Percentiles rank a stretch among this genome's conserved stretches.
These are phyloP conservation scores for Plasmodium chabaudi DNA, from an alignment of 169 alveolate species.

Conservation along the genomic window DNA sequence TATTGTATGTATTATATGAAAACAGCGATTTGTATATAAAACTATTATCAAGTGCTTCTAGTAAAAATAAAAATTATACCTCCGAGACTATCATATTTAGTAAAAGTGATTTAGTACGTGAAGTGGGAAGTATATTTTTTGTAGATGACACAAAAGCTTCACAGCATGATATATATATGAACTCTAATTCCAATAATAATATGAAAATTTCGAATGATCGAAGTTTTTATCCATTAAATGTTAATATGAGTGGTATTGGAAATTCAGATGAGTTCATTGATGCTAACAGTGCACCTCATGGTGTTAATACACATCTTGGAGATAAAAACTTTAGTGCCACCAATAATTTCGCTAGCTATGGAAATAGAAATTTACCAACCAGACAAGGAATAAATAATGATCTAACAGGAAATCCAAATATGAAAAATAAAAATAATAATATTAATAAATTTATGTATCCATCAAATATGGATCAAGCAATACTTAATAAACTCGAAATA, in stretches of 20 bases:
- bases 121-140: conserved; percentile 27
- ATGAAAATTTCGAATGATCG: not conserved
- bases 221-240: not conserved
- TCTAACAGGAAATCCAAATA: not conserved
- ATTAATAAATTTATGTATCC: conserved; percentile 3
- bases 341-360: not conserved
- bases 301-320: not conserved
- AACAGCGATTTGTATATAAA: conserved; percentile 60
- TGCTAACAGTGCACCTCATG: not conserved
- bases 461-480: conserved; percentile 8
- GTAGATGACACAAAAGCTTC: conserved; percentile 16
- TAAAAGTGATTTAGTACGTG: conserved; percentile 26
- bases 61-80: conserved; percentile 14
- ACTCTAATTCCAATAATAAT: not conserved
- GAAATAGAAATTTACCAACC: no score
- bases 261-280: not conserved
- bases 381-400: no score
- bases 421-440: not conserved
- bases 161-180: not conserved
- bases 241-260: not conserved
- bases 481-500: conserved; percentile 32
- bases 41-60: not conserved
- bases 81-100: conserved; percentile 59
- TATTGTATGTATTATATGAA: conserved; percentile 44
- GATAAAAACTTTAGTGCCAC: not conserved